These are phyloP conservation scores for Brassica carinata DNA, from an alignment of 345 rosid species.

Conservation along the genomic window DNA sequence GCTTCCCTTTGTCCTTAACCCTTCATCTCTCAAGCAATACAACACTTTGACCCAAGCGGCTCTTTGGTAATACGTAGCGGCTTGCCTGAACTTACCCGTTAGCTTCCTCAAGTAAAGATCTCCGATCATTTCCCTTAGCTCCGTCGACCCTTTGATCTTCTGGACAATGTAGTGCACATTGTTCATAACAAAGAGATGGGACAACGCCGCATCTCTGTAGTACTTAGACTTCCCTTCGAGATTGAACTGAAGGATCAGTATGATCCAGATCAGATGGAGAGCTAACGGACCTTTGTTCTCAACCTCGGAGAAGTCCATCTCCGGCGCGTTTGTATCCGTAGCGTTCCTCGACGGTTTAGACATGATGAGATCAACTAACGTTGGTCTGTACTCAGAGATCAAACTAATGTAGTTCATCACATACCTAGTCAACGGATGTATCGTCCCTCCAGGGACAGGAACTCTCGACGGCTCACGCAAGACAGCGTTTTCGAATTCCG, in stretches of 20 bases:
- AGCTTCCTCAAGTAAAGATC: constrained; percentile 79
- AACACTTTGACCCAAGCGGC: constrained; percentile 89
- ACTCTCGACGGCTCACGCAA: constrained; percentile 78
- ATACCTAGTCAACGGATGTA: constrained; percentile 96
- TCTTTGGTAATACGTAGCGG: constrained; percentile 85
- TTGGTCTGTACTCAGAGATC: constrained; percentile 92
- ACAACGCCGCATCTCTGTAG: constrained; percentile 69
- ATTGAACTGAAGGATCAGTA: constrained; percentile 79
- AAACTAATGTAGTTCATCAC: constrained; percentile 95
- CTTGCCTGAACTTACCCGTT: constrained; percentile 80
- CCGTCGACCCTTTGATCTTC: constrained; percentile 78
- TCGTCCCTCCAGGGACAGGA: constrained; percentile 90
- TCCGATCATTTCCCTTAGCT: constrained; percentile 92
- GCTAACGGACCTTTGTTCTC: constrained; percentile 79
- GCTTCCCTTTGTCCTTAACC: constrained; percentile 75
- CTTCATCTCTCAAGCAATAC: constrained; percentile 91
- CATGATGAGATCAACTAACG: constrained; percentile 76
- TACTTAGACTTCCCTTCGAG: constrained; percentile 84
- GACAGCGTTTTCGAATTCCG: constrained; percentile 88
- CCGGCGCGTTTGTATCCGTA: constrained; percentile 68
- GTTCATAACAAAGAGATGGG: constrained; percentile 89
- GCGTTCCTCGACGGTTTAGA: constrained; percentile 89
- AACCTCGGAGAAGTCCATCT: constrained; percentile 74
- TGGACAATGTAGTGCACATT: constrained; percentile 90
- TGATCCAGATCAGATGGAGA: constrained; percentile 90